Evolutionary conservation across 257 asterid species (phyloP).

Genomic region (Parsonsia alboflavescens): DNA sequence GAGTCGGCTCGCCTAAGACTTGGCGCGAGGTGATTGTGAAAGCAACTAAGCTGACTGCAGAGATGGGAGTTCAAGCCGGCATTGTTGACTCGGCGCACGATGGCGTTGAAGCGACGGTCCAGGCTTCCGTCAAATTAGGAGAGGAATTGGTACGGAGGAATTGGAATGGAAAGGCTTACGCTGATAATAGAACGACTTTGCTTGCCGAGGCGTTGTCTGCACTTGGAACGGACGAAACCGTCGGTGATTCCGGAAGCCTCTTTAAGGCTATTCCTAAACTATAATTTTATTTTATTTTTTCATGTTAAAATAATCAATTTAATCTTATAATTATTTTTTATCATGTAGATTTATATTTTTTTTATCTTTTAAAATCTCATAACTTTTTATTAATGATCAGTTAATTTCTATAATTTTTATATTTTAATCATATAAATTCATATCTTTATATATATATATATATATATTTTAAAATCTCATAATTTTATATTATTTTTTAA

Average conservation of each 20-base stretch:
- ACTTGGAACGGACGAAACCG: conserved; percentile 40
- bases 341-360: no score
- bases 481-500: no score
- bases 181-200: conserved; percentile 33
- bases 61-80: conserved; percentile 40
- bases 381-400: no score
- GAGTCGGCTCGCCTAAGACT: conserved; percentile 33
- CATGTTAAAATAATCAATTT: no score
- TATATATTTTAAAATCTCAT: no score
- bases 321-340: no score
- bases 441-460: no score
- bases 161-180: conserved; percentile 47
- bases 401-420: no score
- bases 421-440: no score
- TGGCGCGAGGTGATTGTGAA: conserved; percentile 43
- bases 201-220: conserved; percentile 29
- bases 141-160: conserved; percentile 37
- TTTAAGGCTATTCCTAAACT: conserved; percentile 27
- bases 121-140: conserved; percentile 45
- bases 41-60: conserved; percentile 43
- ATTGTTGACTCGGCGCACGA: conserved; percentile 48
- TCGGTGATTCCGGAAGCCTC: conserved; percentile 29
- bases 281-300: conserved; percentile 8
- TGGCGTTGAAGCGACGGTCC: conserved; percentile 44
- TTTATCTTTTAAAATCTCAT: no score